Percentiles rank a stretch among this genome's conserved stretches.
Evolutionary conservation across 106 monocot species (phyloP).

Genomic region (Acorus gramineus): DNA sequence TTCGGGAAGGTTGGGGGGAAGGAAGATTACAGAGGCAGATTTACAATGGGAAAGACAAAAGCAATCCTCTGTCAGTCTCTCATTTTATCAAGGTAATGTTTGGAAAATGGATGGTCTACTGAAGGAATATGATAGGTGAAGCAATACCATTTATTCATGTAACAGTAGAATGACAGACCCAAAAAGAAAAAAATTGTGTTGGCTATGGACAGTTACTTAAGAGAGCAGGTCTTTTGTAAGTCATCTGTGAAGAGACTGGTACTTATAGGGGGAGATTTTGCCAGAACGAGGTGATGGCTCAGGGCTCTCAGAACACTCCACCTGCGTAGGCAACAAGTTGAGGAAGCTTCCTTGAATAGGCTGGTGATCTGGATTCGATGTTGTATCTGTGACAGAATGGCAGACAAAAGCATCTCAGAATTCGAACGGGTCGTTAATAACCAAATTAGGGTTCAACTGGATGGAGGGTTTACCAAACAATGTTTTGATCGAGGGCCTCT

Average conservation of each 20-base stretch:
- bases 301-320: constrained; percentile 56
- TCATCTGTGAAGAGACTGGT: constrained; percentile 37
- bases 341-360: constrained; percentile 72
- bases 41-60: no score
- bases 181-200: no score
- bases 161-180: no score
- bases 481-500: constrained; percentile 68
- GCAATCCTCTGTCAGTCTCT: no score
- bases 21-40: no score
- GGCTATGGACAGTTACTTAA: no score
- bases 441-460: no score
- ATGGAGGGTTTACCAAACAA: constrained; percentile 43
- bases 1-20: no score
- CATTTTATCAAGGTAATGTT: no score
- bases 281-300: constrained; percentile 64
- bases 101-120: no score
- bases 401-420: neutral
- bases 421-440: neutral
- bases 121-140: no score
- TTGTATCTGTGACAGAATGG: constrained; percentile 19
- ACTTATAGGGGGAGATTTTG: constrained; percentile 28
- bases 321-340: constrained; percentile 64
- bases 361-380: constrained; percentile 25
- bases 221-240: neutral
- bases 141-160: no score